Evolutionary conservation across 441 rosid species (phyloP), one percentile per base, ranked within the genome.

Genomic region (Geranium incanum): DNA sequence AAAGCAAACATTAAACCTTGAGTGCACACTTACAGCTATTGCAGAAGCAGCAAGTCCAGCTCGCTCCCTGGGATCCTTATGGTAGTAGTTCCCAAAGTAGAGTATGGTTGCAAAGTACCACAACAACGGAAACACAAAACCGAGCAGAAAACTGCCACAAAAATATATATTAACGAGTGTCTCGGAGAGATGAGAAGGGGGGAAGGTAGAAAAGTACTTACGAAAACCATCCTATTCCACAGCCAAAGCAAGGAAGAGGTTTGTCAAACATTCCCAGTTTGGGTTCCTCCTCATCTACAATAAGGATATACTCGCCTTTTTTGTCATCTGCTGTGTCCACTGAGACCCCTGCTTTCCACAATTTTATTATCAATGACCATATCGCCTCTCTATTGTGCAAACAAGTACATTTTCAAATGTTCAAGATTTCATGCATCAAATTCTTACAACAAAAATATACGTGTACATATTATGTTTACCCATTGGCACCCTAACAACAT

Each of bases 241-340:
- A 91, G 69, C 98, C 95, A n/a, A 80, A 90, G 84, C 88, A 91
- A 81, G 96, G 97, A 80, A 94, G 97, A 5, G 96, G 96, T 71
- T 88, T 89, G 77, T 90, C 93, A 72, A 77, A 91, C 50, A 84
- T 72, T 77, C 91, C 88, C 76, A 91, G 72, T 69, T 77, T 74
- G 41, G 86, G 77, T 13, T 81, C 81, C 66, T 86, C 93, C 1
- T 59, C 85, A 71, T 74, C 89, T 67, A 75, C 50, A 68, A 90
- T 77, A 38, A 60, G 85, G 69, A 48, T 36, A 83, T 94, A 90
- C 67, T 83, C 81, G 0, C 86, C 93, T 11, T 83, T 84, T 74
- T 39, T 74, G 1, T 81, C 63, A 68, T 82, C 93, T 72, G 71
- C 74, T 4, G 68, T 19, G 76, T 84, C 83, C 74, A 76, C 69